A percentile compares a stretch with the other conserved stretches of the same genome.
Conservation (phyloP, 2,329 filamentous ascomycete genomes). For the Neonectria faginata region DNA sequence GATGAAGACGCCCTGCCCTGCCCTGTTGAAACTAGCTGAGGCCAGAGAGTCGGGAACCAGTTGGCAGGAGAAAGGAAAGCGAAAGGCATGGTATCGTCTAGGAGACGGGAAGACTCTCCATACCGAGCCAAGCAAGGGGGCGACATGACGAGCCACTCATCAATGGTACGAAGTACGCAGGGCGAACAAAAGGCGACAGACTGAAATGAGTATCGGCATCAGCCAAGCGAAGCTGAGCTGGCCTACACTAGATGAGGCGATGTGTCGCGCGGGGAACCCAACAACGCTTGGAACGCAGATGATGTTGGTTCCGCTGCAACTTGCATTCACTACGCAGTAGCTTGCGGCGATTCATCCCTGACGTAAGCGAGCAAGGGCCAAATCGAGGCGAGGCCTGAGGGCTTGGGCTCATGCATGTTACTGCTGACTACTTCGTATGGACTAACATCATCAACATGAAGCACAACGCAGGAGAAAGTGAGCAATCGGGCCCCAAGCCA, state of each 20-base stretch:
- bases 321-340: not conserved
- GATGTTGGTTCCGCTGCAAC: constrained; percentile 4
- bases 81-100: not conserved
- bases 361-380: not conserved
- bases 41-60: constrained; percentile 1
- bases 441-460: not conserved
- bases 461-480: not conserved
- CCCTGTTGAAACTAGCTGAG: constrained; percentile 5
- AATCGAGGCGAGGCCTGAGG: constrained; percentile 6
- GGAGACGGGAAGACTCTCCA: not conserved
- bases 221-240: constrained; percentile 4
- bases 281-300: not conserved
- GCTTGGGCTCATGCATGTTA: constrained; percentile 1
- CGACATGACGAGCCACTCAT: constrained; percentile 24
- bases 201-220: not conserved
- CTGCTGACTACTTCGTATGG: too few relatives aligned
- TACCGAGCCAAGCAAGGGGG: not conserved
- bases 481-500: not conserved
- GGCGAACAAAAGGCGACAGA: not conserved
- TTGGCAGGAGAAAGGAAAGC: not conserved
- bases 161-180: not conserved
- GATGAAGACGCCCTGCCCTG: constrained; percentile 2
- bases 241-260: not conserved
- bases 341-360: not conserved
- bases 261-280: constrained; percentile 11